These are phyloP conservation scores for Zygnema cylindricum DNA, from an alignment of 139 green algal genomes.

Conservation along the genomic window DNA sequence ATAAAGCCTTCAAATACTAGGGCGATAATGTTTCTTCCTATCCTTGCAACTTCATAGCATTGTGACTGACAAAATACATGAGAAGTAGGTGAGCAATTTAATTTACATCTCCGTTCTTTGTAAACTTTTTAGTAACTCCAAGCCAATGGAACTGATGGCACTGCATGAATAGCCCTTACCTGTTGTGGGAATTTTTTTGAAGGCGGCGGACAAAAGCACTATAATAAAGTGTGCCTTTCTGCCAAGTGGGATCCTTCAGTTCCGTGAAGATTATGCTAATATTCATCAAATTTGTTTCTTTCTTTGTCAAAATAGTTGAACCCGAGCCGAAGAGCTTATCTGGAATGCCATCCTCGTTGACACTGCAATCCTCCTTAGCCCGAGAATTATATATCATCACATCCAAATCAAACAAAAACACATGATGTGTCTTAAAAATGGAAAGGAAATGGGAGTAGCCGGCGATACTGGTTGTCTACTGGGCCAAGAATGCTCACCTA, in stretches of 20 bases:
- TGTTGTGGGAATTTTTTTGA: not conserved
- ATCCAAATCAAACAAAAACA: not conserved
- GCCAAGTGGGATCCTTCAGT: constrained; percentile 1
- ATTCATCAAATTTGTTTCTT: not conserved
- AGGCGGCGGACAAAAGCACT: constrained; percentile 6
- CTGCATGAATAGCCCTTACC: no score
- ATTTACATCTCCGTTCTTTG: no score
- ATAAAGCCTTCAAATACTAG: no score
- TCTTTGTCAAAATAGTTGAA: not conserved
- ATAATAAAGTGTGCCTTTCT: constrained; percentile 3
- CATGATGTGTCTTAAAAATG: not conserved
- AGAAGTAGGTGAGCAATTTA: no score
- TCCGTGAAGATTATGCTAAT: not conserved
- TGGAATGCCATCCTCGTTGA: not conserved
- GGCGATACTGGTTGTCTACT: no score
- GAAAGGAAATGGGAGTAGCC: no score
- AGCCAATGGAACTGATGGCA: no score
- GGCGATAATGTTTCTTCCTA: no score
- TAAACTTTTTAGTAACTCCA: no score
- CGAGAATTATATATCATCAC: not conserved
- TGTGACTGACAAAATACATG: no score
- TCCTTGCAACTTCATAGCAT: no score
- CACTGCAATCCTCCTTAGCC: not conserved
- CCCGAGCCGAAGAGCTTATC: not conserved
- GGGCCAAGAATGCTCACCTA: not conserved